Evolutionary conservation across 1,284 basidiomycete genomes (phyloP).

Genomic region (Phlebopus sp.): DNA sequence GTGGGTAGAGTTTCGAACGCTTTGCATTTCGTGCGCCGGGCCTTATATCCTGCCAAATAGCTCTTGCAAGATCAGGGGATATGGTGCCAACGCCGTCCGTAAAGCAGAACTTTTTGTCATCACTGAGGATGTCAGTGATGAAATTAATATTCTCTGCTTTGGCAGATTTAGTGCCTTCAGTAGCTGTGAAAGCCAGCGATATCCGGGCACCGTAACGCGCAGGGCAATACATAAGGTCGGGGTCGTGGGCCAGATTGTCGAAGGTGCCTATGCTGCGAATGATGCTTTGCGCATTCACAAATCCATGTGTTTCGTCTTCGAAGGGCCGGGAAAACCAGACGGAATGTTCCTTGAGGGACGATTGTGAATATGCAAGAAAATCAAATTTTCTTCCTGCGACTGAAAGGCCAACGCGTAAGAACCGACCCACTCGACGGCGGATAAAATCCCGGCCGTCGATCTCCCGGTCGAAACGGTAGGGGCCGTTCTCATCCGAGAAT

Average conservation of each 20-base stretch:
- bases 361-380: slow-evolving; percentile 47
- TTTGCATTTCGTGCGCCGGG: slow-evolving; percentile 38
- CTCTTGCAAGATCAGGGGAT: slow-evolving; percentile 52
- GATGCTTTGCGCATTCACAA: slow-evolving; percentile 46
- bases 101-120: slow-evolving; percentile 40
- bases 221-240: slow-evolving; percentile 40
- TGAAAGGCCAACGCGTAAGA: slow-evolving; percentile 30
- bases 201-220: slow-evolving; percentile 70
- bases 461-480: slow-evolving; percentile 50
- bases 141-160: slow-evolving; percentile 50
- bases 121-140: slow-evolving; percentile 43
- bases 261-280: slow-evolving; percentile 52
- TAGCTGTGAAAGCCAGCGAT: slow-evolving; percentile 71
- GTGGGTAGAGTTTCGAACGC: slow-evolving; percentile 37
- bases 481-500: slow-evolving; percentile 58
- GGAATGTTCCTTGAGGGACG: slow-evolving; percentile 49
- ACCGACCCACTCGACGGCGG: slow-evolving; percentile 40
- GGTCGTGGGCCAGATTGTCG: slow-evolving; percentile 39
- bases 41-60: slow-evolving; percentile 47
- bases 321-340: slow-evolving; percentile 58
- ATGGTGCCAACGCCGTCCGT: slow-evolving; percentile 73
- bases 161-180: slow-evolving; percentile 54
- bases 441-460: slow-evolving; percentile 49
- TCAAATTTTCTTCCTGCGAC: slow-evolving; percentile 35
- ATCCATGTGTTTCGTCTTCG: slow-evolving; percentile 24